These are phyloP conservation scores for Apodospora peruviana DNA, from an alignment of 495 filamentous ascomycete species.

Conservation along the genomic window DNA sequence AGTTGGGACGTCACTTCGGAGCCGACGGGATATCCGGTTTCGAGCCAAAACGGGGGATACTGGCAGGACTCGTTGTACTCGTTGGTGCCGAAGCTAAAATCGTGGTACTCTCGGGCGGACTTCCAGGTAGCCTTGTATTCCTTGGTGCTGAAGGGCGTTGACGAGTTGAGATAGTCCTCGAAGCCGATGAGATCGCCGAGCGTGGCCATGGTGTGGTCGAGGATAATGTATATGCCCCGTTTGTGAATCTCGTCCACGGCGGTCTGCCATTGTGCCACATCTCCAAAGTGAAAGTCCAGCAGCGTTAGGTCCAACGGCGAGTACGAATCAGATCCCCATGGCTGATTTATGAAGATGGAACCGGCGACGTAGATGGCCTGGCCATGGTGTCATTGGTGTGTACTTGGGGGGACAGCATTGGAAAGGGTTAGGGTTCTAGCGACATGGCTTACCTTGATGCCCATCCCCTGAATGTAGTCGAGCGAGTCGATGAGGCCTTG, in stretches of 20 bases:
- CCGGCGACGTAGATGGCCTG: constrained; percentile 64
- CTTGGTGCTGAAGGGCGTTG: constrained; percentile 48
- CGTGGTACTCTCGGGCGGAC: constrained; percentile 49
- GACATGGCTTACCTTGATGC: constrained; percentile 47
- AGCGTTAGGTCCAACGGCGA: constrained; percentile 24
- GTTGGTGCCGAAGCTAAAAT: constrained; percentile 55
- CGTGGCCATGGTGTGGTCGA: constrained; percentile 69
- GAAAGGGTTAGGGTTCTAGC: too few relatives aligned
- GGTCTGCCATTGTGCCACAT: constrained; percentile 55
- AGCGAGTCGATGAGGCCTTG: constrained; percentile 57
- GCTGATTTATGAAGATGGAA: constrained; percentile 34
- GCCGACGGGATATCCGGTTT: constrained; percentile 36
- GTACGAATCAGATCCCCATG: constrained; percentile 51
- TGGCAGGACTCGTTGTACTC: constrained; percentile 46
- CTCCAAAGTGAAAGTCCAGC: constrained; percentile 28
- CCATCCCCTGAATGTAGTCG: constrained; percentile 70
- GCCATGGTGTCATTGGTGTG: not conserved
- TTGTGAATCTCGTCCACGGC: constrained; percentile 59
- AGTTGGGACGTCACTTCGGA: constrained; percentile 32
- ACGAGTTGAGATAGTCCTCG: constrained; percentile 55
- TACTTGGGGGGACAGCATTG: constrained; percentile 63
- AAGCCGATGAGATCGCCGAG: constrained; percentile 66
- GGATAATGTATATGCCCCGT: constrained; percentile 65
- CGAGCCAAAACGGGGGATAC: constrained; percentile 62
- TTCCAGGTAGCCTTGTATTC: constrained; percentile 58